Base-by-base conservation (phyloP, 2,329 filamentous ascomycete species). In the Sordariomycetes sp. region DNA sequence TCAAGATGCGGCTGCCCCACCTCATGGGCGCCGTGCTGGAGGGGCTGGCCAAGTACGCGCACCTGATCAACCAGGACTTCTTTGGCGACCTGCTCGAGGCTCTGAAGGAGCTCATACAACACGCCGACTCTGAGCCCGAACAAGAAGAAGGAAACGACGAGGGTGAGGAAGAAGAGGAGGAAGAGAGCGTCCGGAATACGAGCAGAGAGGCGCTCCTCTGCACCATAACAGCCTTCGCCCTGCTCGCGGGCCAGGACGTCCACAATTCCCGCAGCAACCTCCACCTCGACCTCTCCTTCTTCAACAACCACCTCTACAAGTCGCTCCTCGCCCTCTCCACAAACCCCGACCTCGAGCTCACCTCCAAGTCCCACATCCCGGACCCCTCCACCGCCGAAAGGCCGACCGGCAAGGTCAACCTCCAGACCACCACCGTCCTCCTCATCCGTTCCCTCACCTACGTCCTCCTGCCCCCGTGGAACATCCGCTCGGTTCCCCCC, bases 21-120 rank as follows among this genome's bases (percentile, higher is more conserved):
- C 82, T 99, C 20, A 97, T 97, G 90, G 94, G 94, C n/a, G 92
- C 93, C 16, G 92, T 97, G 0, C 81, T 99, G 5, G 94, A 97
- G 75, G 94, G 94, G 32, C 76, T 99, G 24, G 92, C 93, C 55
- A 91, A 91, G 68, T 99, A 96, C 69, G 87, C 92, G 3, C 94
- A 97, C 69, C 80, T 99, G 60, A 99, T 99, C 79, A 99, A 99
- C 74, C 91, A 99, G 68, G 90, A 99, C 69, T 97, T 99, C 77
- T 99, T 99, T 66, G 94, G 93, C 32, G 94, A 99, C 68, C 79
- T 99, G 34, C 82, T 99, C 12, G 94, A 97, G 72, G 93, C 91
- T 0, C 78, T 99, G 46, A 95, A 96, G 71, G 94, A 99, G 62
- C 81, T 99, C 52, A 93, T 97, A 65, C 82, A 84, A 3, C 83